phyloP scores from a whole-genome alignment of 1,284 basidiomycete genomes.

The Apiotrichum brassicae region DNA sequence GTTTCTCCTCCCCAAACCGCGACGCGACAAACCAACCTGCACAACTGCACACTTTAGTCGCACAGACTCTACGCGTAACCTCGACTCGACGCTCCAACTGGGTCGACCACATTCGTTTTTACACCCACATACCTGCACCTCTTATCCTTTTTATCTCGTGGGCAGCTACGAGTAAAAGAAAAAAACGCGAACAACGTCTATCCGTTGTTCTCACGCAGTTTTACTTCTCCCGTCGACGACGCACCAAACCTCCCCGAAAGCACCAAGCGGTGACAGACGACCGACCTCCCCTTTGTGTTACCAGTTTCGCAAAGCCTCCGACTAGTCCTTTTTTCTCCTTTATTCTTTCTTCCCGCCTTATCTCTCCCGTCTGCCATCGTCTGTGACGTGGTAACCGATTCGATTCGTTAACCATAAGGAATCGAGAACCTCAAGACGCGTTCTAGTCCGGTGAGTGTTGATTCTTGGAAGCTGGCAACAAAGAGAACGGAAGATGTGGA shows the following conservation, averaged over 20 bases:
- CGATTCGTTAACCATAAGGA: background rate
- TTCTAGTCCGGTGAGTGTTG: background rate
- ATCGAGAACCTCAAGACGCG: background rate
- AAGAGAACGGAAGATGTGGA: too few species aligned
- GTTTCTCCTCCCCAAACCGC: too few species aligned
- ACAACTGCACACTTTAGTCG: too few species aligned
- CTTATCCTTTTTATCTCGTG: too few species aligned
- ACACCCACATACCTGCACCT: background rate
- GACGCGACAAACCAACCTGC: too few species aligned
- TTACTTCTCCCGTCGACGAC: background rate
- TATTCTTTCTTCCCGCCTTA: background rate
- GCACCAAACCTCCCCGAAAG: background rate
- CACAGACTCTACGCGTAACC: background rate
- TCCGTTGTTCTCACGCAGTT: background rate
- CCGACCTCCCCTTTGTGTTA: background rate
- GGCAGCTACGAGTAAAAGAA: too few species aligned
- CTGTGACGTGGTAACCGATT: background rate
- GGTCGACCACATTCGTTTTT: constrained; percentile 3
- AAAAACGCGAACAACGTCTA: too few species aligned
- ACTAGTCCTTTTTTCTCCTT: background rate
- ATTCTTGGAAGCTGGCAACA: background rate
- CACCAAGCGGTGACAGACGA: constrained; percentile 1
- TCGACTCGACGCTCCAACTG: constrained; percentile 1
- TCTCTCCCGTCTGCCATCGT: constrained; percentile 3
- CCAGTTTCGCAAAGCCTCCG: background rate